These are phyloP conservation scores for Suillus cothurnatus DNA, from an alignment of 768 basidiomycete genomes.

Conservation along the genomic window DNA sequence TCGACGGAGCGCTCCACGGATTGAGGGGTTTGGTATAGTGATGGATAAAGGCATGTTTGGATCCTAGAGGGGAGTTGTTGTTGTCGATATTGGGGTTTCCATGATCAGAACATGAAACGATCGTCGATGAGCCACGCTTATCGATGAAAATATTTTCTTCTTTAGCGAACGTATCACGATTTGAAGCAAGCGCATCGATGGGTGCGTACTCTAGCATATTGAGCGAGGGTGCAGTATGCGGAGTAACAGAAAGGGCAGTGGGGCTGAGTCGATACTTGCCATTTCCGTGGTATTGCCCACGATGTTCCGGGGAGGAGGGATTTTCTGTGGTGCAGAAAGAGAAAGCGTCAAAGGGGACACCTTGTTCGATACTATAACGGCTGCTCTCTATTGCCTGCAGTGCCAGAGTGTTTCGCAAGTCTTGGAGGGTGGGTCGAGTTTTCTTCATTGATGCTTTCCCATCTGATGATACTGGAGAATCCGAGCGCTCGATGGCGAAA, in stretches of 20 bases:
- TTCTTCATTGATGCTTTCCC: conserved; percentile 1
- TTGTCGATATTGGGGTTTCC: background rate
- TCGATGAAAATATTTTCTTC: background rate
- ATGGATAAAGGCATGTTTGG: background rate
- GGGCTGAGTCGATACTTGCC: background rate
- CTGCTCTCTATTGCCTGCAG: conserved; percentile 15
- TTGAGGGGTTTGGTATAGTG: background rate
- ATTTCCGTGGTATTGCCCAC: background rate
- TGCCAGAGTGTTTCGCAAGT: conserved; percentile 18
- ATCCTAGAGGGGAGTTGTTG: background rate
- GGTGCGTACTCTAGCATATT: background rate
- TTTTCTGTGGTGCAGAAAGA: background rate
- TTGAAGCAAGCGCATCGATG: background rate
- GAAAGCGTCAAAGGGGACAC: background rate
- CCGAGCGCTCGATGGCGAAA: background rate
- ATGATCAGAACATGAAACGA: conserved; percentile 10
- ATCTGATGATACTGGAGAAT: background rate
- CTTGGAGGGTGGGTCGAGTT: conserved; percentile 18
- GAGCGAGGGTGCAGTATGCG: background rate
- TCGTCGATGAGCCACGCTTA: conserved; percentile 10
- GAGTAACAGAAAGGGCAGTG: background rate
- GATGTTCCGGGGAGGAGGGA: background rate
- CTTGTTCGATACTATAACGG: conserved; percentile 18
- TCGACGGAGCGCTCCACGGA: background rate
- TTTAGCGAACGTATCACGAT: background rate